phyloP scores from a whole-genome alignment of 2,329 filamentous ascomycete genomes.

The Hypoxylon sp. region DNA sequence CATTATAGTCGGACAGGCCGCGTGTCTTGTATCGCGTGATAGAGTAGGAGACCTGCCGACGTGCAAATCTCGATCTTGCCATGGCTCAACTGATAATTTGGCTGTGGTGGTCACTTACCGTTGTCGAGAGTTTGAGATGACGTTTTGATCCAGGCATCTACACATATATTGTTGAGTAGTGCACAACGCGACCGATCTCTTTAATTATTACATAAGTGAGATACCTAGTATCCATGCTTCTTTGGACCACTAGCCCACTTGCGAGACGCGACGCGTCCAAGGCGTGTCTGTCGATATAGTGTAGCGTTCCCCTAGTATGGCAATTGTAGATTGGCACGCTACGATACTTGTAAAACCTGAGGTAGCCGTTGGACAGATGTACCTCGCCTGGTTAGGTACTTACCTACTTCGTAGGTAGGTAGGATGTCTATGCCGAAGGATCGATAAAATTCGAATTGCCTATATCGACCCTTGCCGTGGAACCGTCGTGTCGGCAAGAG shows the following conservation, averaged over 20 bases:
- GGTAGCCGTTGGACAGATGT: not conserved
- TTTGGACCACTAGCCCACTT: conserved; percentile 7
- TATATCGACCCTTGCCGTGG: conserved; percentile 1
- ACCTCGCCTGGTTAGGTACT: not conserved
- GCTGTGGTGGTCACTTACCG: conserved; percentile 10
- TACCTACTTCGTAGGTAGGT: too few species aligned
- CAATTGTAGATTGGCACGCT: conserved; percentile 6
- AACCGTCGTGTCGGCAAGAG: not conserved
- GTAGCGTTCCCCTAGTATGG: not conserved
- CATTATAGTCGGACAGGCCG: not conserved
- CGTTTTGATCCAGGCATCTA: conserved; percentile 13
- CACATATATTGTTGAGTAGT: not conserved
- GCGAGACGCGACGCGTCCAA: conserved; percentile 11
- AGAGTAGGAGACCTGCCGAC: too few species aligned
- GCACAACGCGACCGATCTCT: conserved; percentile 25
- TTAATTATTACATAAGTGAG: conserved; percentile 10
- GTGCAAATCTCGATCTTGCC: conserved; percentile 22
- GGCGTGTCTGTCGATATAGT: not conserved
- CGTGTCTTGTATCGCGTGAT: not conserved
- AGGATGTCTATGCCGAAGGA: conserved; percentile 1
- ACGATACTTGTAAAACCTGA: not conserved
- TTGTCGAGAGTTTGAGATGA: conserved; percentile 6
- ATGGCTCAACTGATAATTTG: conserved; percentile 14
- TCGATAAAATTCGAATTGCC: conserved; percentile 1
- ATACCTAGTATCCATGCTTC: conserved; percentile 8